These are phyloP conservation scores for Kalaharituber pfeilii DNA, from an alignment of 2,329 filamentous ascomycete genomes.

Conservation along the genomic window DNA sequence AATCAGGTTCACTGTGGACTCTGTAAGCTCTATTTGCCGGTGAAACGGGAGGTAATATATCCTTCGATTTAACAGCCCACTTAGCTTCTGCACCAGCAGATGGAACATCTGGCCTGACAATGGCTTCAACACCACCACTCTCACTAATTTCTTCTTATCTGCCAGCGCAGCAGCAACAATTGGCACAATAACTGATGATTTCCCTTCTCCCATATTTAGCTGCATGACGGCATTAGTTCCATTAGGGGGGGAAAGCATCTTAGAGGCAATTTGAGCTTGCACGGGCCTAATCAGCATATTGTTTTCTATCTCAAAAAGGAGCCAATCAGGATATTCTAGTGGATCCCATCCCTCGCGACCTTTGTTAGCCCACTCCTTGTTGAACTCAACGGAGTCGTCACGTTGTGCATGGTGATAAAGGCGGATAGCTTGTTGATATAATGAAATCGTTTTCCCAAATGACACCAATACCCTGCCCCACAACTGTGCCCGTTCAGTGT, in stretches of 20 bases:
- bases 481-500: no score
- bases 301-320: constrained; percentile 50
- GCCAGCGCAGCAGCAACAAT: constrained; percentile 41
- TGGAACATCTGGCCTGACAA: constrained; percentile 44
- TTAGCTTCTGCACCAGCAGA: constrained; percentile 37
- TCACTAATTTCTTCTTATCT: constrained; percentile 34
- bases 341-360: constrained; percentile 42
- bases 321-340: constrained; percentile 36
- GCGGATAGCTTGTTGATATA: no score
- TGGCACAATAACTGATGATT: constrained; percentile 51
- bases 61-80: constrained; percentile 37
- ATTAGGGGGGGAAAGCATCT: constrained; percentile 35
- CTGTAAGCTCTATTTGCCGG: constrained; percentile 29
- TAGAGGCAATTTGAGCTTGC: constrained; percentile 39
- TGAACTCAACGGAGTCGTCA: no score
- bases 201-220: constrained; percentile 55
- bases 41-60: constrained; percentile 44
- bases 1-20: constrained; percentile 20
- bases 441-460: no score
- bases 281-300: constrained; percentile 43
- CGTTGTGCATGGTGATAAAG: no score
- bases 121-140: constrained; percentile 44
- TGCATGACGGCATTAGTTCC: constrained; percentile 40
- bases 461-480: no score
- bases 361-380: constrained; percentile 34